Evolutionary conservation across 179 eudicot genomes (phyloP), one percentile per base, ranked within the genome.

Genomic region (Vitellaria paradoxa): DNA sequence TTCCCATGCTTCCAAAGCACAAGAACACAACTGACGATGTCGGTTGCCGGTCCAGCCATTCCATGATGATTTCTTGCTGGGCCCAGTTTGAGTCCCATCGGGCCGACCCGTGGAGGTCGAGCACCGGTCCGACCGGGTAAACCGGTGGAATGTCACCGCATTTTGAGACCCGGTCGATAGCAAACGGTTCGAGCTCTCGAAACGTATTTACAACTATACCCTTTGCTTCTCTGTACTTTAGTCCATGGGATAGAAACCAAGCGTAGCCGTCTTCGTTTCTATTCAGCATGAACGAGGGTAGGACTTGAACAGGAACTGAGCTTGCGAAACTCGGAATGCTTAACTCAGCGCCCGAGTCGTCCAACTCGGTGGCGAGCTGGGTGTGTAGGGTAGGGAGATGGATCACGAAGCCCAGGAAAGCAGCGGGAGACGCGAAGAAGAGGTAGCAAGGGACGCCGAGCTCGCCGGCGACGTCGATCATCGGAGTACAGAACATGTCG

Each of bases 1-100:
- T 9, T 55, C 79, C 79, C 66, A 55, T 56, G 73, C 79, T 76
- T 11, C 79, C 73, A 11, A 76, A 76, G 21, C 79, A 76, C 59
- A 76, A 24, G 55, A 76, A 68, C 26, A 67, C 73, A 9, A 76
- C 66, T 0, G 56, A 67, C 2, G 55, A 20, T 7, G 46, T 13
- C 67, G 73, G 73, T 8, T 76, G 73, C 11, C 17, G 10, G 65
- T 76, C 73, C 79, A 76, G 53, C 73, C 79, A 68, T 5, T 7
- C 24, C 65, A 26, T 76, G 26, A 75, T 64, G 7, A 4, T 11
- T 6, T 37, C 4, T 1, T 26, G 30, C 2, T n/a, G 53, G 20
- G 9, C 9, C 57, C 11, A 0, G 37, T 30, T 30, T 30, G 37
- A 30, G 37, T 30, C 37, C 37, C 37, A 30, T 10, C 15, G 17